Base-by-base conservation (phyloP, 2,329 filamentous ascomycete species). In the Bipolaris zeicola region DNA sequence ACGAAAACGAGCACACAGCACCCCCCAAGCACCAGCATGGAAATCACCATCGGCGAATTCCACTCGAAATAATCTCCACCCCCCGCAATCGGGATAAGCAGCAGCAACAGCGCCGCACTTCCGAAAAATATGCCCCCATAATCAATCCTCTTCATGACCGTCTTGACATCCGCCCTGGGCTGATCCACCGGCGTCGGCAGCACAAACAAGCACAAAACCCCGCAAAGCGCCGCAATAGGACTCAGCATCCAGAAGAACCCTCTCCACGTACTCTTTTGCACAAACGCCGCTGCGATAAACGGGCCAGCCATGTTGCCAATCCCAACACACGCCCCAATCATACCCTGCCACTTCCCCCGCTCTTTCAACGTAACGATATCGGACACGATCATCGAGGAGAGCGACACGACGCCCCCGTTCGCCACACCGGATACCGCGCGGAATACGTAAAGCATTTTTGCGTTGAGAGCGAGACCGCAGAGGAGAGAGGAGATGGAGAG, bases 11-110 rank as follows among this genome's bases (percentile, higher is more conserved):
- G 37, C 26, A 82, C 67, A 11, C 78, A 79, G 18, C 80, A 65
- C 0, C 72, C 71, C 14, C 83, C 83, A 11, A 86, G 73, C 0
- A 74, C 72, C 11, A 89, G 74, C 84, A 88, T 86, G 36, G 79
- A 79, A 20, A 88, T 85, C 1, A 86, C 81, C 79, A 86, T 80
- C 0, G 84, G 77, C 8, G 82, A 85, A 26, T 77, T 65, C 83
- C 83, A 86, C 3, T 77, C 69, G 59, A 86, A 87, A 56, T 85
- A 85, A 0, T 81, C 79, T 1, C 83, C 85, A 54, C 83, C 85
- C 14, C 85, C 85, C 2, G 85, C 87, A 11, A 89, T 81, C 0
- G 87, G 87, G 42, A 89, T 86, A 16, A 89, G 77, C 1, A 89
- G 63, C 11, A 88, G 78, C 8, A 89, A 81, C 26, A 87, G 81